These are phyloP conservation scores for Remersonia thermophila DNA, from an alignment of 2,329 filamentous ascomycete species.

Conservation along the genomic window DNA sequence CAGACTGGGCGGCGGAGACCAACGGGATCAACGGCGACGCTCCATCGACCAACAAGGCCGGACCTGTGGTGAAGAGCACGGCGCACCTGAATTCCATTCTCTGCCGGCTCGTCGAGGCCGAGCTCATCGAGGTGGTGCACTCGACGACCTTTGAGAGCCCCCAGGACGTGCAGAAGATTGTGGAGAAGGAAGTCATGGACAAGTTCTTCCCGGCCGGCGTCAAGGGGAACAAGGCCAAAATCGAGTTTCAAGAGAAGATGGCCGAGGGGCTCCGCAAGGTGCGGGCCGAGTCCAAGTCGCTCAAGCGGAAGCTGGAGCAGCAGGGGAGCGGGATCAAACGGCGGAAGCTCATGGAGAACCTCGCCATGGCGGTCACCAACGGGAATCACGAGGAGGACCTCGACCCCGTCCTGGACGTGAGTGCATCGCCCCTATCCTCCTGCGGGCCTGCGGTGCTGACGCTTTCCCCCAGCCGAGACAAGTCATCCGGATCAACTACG, in stretches of 20 bases:
- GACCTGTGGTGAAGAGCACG: constrained; percentile 30
- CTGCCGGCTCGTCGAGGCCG: constrained; percentile 46
- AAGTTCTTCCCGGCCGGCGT: constrained; percentile 39
- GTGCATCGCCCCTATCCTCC: constrained; percentile 16
- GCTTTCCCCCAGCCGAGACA: constrained; percentile 45
- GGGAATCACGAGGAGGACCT: constrained; percentile 30
- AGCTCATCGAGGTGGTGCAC: constrained; percentile 54
- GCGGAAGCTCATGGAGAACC: constrained; percentile 41
- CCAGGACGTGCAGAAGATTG: constrained; percentile 46
- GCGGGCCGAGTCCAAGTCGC: constrained; percentile 36
- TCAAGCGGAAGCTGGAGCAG: constrained; percentile 40
- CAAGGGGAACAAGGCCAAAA: constrained; percentile 54
- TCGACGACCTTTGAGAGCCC: constrained; percentile 46
- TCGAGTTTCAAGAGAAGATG: constrained; percentile 46
- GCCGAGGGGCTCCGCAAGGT: constrained; percentile 40
- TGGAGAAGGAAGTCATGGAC: constrained; percentile 50
- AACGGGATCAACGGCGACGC: constrained; percentile 23
- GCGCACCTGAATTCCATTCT: constrained; percentile 38
- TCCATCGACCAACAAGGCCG: constrained; percentile 24
- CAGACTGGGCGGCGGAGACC: constrained; percentile 16
- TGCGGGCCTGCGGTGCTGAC: constrained; percentile 5
- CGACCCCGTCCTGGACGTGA: constrained; percentile 37
- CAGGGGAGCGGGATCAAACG: constrained; percentile 35
- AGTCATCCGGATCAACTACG: constrained; percentile 69
- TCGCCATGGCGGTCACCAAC: constrained; percentile 21